A percentile compares a stretch with the other conserved stretches of the same genome.
These are phyloP conservation scores for Spergularia bocconei DNA, from an alignment of 148 eudicot genomes.

Conservation along the genomic window DNA sequence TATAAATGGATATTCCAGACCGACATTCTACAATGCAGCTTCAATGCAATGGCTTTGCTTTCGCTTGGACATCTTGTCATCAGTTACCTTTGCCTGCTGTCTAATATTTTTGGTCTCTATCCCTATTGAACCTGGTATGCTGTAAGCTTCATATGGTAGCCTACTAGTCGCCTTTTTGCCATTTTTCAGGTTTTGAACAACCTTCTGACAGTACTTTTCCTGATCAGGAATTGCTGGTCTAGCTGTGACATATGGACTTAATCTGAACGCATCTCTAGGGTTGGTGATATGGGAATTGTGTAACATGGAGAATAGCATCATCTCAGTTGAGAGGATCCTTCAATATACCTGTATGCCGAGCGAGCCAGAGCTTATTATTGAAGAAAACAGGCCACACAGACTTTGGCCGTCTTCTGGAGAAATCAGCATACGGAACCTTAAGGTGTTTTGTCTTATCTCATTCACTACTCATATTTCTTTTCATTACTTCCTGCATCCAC, in stretches of 20 bases:
- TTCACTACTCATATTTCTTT: background rate
- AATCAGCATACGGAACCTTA: constrained; percentile 7
- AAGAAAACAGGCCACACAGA: constrained; percentile 14
- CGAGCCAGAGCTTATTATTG: constrained; percentile 19
- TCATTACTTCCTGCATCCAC: background rate
- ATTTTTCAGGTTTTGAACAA: background rate
- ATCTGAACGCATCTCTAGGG: constrained; percentile 39
- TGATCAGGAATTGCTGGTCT: constrained; percentile 50
- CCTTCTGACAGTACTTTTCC: constrained; percentile 1
- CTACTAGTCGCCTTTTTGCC: background rate
- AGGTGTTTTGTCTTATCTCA: background rate
- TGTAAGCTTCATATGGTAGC: background rate
- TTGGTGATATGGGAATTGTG: constrained; percentile 21
- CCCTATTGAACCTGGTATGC: too few species aligned
- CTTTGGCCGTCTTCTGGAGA: constrained; percentile 21
- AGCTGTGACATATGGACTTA: constrained; percentile 54
- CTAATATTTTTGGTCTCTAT: constrained; percentile 50
- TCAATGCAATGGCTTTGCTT: constrained; percentile 61
- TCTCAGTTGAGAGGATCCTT: constrained; percentile 24
- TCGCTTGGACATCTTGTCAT: constrained; percentile 50
- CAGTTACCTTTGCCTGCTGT: constrained; percentile 41
- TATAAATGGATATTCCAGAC: constrained; percentile 46
- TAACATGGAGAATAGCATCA: constrained; percentile 15
- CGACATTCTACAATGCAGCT: constrained; percentile 48
- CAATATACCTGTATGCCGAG: constrained; percentile 19